Evolutionary conservation across 306 rosid species (phyloP), one percentile per base, ranked within the genome.

Genomic region (Lithocarpus polystachyus): DNA sequence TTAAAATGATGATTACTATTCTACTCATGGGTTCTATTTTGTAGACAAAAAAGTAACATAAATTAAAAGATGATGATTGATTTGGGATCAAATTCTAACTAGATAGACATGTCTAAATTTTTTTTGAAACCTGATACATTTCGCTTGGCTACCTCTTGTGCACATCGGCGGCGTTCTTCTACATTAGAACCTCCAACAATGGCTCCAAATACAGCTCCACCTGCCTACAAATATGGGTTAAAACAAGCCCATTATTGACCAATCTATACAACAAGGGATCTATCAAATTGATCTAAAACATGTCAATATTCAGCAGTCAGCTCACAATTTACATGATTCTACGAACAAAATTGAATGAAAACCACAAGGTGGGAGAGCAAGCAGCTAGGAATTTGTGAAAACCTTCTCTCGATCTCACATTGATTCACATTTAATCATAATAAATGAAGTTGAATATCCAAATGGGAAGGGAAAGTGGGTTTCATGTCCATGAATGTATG

Each of bases 131-230:
- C 99, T 87, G 97, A 87, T 70, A 95, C 89, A 83, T 79, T 88
- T 77, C 98, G 84, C 89, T 81, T 80, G 72, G 90, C 89, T 55
- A 88, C 98, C 90, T 92, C 97, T 84, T 81, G 81, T 45, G 99
- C 93, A 83, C 98, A 92, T 77, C 97, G 84, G 70, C 77, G 82
- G 59, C 99, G 93, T 87, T 95, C 98, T 61, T 88, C 92, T 65
- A 91, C 76, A 79, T 82, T 64, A 59, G 88, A 51, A 77, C 98
- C 99, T 77, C 99, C 99, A 75, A 95, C 99, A 80, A 95, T 80
- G 81, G 99, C 90, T 76, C 99, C 99, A 85, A 95, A 86, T 75
- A 91, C 62, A 20, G 86, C 84, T 73, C 97, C 97, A 68, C 81
- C 88, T 35, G 83, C 90, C 99, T 94, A 78, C 75, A 90, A 64